These are phyloP conservation scores for Cercospora sp. DNA, from an alignment of 2,329 filamentous ascomycete species.

Conservation along the genomic window DNA sequence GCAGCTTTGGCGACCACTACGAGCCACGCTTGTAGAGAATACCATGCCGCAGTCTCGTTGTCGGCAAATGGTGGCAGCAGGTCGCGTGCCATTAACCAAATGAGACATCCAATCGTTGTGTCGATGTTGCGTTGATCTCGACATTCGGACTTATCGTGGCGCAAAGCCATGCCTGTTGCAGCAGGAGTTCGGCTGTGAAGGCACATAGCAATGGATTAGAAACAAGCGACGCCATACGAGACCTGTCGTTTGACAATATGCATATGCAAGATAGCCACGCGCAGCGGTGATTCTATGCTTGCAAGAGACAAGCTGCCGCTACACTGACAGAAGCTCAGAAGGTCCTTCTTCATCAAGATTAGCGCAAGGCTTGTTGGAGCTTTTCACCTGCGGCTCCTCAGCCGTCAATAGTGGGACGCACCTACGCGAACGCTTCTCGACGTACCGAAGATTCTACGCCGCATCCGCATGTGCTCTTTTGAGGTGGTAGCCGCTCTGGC, in stretches of 20 bases:
- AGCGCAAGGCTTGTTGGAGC: constrained; percentile 10
- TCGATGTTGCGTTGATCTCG: not conserved
- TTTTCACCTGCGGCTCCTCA: not conserved
- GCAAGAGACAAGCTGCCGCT: constrained; percentile 6
- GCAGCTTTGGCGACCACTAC: not conserved
- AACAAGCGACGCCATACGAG: not conserved
- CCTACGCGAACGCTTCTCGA: not conserved
- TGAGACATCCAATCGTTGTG: not conserved
- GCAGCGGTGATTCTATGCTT: not conserved
- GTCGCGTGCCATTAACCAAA: not conserved
- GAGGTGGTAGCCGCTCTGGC: not conserved
- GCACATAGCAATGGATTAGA: not conserved
- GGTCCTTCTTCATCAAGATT: constrained; percentile 11
- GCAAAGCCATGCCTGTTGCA: not conserved
- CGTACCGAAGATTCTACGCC: not conserved
- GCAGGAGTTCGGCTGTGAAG: constrained; percentile 2
- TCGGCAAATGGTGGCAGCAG: not conserved
- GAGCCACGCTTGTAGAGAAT: not conserved
- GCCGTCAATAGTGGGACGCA: not conserved
- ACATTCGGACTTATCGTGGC: not conserved
- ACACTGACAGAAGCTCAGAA: not conserved
- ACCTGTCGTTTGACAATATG: not conserved
- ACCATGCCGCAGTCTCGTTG: not conserved
- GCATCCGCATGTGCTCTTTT: not conserved
- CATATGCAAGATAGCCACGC: constrained; percentile 3